These are phyloP conservation scores for Cladosporium colombiae DNA, from an alignment of 2,329 filamentous ascomycete species.

Conservation along the genomic window DNA sequence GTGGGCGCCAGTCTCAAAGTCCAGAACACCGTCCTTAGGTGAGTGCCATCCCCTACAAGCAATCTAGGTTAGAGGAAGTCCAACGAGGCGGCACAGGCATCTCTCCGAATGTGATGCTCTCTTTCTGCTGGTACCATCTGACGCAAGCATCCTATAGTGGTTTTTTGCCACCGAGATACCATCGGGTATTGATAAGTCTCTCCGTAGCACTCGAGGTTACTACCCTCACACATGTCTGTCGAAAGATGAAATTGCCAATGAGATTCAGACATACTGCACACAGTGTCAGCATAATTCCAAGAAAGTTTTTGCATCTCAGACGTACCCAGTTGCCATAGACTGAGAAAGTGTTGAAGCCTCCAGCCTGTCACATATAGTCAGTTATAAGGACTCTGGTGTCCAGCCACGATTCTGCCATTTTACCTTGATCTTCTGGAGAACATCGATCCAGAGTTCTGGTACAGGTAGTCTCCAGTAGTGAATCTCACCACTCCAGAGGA, in stretches of 20 bases:
- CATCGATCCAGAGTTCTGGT: constrained; percentile 64
- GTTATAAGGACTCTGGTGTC: neutral
- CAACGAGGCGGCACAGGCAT: neutral
- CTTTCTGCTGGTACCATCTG: neutral
- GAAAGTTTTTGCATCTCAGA: neutral
- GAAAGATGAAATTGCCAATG: neutral
- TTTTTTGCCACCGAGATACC: neutral
- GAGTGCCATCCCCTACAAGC: constrained; percentile 46
- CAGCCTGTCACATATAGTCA: constrained; percentile 38
- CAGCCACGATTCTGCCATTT: neutral
- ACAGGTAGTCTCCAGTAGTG: constrained; percentile 69
- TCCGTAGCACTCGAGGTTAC: neutral
- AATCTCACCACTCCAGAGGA: constrained; percentile 70
- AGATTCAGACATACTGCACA: neutral
- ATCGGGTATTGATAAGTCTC: neutral
- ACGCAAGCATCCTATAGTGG: neutral
- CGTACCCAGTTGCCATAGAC: constrained; percentile 71
- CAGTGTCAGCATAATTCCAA: neutral
- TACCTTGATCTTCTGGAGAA: constrained; percentile 79
- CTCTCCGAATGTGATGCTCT: neutral
- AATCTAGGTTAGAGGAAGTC: neutral
- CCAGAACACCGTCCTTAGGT: constrained; percentile 35
- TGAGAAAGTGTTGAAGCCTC: constrained; percentile 77
- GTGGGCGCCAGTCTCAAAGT: constrained; percentile 56
- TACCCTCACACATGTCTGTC: neutral